Evolutionary conservation across 108 stramenopile genomes (phyloP).

Genomic region (Pseudonitzschia delicatissima): DNA sequence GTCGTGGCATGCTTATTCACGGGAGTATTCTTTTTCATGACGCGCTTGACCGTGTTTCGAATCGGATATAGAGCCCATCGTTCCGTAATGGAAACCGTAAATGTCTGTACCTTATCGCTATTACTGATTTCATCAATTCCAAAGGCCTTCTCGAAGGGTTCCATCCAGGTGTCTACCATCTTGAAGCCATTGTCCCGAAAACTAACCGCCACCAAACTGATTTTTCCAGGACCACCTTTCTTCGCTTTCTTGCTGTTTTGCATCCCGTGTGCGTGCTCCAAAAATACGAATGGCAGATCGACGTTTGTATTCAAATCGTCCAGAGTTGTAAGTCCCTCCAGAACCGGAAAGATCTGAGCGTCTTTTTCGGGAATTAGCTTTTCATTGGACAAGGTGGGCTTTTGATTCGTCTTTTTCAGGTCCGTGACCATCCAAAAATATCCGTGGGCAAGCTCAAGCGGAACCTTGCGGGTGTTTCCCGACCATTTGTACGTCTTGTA

Average conservation of each 20-base stretch:
- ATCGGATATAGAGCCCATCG: slow-evolving; percentile 46
- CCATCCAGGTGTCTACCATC: slow-evolving; percentile 65
- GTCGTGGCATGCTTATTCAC: slow-evolving; percentile 53
- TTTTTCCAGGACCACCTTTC: slow-evolving; percentile 21
- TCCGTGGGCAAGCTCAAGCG: slow-evolving; percentile 68
- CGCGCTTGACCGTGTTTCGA: slow-evolving; percentile 21
- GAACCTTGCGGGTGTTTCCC: slow-evolving; percentile 49
- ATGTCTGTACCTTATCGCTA: slow-evolving; percentile 25
- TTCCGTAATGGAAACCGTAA: slow-evolving; percentile 54
- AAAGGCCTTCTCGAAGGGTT: slow-evolving; percentile 64
- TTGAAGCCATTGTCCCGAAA: slow-evolving; percentile 77
- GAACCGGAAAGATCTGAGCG: slow-evolving; percentile 67
- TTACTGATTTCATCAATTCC: slow-evolving; percentile 10
- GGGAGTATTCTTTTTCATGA: slow-evolving; percentile 64
- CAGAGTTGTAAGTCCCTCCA: slow-evolving; percentile 18
- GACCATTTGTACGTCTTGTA: slow-evolving; percentile 54
- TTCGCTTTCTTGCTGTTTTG: slow-evolving; percentile 18
- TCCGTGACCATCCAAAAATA: slow-evolving; percentile 88
- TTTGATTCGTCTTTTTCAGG: slow-evolving; percentile 51
- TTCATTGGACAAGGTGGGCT: slow-evolving; percentile 68
- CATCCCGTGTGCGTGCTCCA: slow-evolving; percentile 14
- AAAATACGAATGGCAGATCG: slow-evolving; percentile 65
- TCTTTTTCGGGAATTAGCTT: slow-evolving; percentile 52
- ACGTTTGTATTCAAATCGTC: slow-evolving; percentile 36
- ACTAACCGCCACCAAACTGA: slow-evolving; percentile 73